phyloP scores from a whole-genome alignment of 2,329 filamentous ascomycete genomes.

The Diaporthe eres region DNA sequence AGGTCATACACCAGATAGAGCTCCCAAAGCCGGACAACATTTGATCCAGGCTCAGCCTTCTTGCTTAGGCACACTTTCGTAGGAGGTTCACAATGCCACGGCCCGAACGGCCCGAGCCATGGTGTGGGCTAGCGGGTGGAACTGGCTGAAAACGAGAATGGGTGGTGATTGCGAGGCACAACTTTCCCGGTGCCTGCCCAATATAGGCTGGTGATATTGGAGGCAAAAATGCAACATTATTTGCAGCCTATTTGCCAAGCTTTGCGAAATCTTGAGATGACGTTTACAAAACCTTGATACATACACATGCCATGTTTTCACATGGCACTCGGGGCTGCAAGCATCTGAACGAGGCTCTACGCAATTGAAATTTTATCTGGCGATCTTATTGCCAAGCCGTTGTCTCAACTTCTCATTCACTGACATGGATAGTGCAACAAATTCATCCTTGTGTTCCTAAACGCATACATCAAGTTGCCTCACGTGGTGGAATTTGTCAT shows the following conservation, averaged over 20 bases:
- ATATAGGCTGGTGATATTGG: not conserved
- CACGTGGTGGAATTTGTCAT: not conserved
- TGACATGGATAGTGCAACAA: not conserved
- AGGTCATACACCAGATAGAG: too few species aligned
- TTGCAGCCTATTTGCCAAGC: not conserved
- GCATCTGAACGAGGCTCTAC: not conserved
- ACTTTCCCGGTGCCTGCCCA: not conserved
- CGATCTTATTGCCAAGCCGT: not conserved
- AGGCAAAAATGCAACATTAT: too few species aligned
- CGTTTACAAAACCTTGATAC: not conserved
- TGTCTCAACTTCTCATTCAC: not conserved
- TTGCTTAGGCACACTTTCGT: not conserved
- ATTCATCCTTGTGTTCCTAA: not conserved
- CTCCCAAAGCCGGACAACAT: not conserved
- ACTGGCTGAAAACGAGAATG: not conserved
- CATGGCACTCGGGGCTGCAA: not conserved
- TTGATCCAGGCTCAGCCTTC: not conserved
- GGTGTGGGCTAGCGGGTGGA: not conserved
- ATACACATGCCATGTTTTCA: too few species aligned
- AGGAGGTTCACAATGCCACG: too few species aligned
- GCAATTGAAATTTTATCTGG: not conserved
- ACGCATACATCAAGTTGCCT: not conserved
- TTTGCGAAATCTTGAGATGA: not conserved
- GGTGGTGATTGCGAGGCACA: not conserved
- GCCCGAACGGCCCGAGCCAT: not conserved